A percentile compares a stretch with the other conserved stretches of the same genome.
Evolutionary conservation across 208 protist species (phyloP).

Genomic region (Acanthamoeba healyi): DNA sequence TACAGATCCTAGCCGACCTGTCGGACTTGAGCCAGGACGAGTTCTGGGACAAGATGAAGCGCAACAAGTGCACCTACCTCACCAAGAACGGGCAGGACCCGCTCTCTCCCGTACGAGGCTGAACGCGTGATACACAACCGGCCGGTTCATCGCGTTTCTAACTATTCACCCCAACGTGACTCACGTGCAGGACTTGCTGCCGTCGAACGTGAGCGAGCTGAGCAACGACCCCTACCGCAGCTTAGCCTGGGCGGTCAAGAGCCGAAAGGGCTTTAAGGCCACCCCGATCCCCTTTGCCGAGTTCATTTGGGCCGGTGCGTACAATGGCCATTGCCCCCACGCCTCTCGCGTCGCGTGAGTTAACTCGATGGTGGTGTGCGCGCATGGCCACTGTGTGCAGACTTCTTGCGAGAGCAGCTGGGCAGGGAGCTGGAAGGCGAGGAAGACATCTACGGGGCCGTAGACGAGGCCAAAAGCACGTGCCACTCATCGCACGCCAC

Average conservation of each 20-base stretch:
- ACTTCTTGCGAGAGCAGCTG: constrained; percentile 43
- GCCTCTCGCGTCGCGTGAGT: background rate
- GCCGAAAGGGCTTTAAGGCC: constrained; percentile 51
- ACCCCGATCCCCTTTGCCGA: constrained; percentile 64
- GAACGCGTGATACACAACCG: no score
- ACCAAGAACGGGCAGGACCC: constrained; percentile 57
- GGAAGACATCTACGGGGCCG: constrained; percentile 43
- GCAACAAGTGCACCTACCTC: constrained; percentile 66
- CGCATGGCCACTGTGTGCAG: constrained; percentile 2
- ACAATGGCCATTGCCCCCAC: background rate
- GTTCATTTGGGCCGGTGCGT: constrained; percentile 63
- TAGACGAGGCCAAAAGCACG: background rate
- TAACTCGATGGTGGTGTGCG: background rate
- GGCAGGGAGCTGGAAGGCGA: background rate
- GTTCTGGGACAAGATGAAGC: constrained; percentile 70
- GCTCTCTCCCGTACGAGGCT: constrained; percentile 11
- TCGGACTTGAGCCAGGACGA: constrained; percentile 1
- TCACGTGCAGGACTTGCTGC: constrained; percentile 14
- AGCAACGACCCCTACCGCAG: constrained; percentile 64
- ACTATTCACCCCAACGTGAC: no score
- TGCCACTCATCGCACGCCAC: constrained; percentile 14
- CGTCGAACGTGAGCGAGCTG: constrained; percentile 22
- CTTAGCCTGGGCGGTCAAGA: constrained; percentile 68
- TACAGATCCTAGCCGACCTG: constrained; percentile 66
- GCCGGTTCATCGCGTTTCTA: no score